These are phyloP conservation scores for Nicotiana paniculata DNA, from an alignment of 257 asterid genomes.

Conservation along the genomic window DNA sequence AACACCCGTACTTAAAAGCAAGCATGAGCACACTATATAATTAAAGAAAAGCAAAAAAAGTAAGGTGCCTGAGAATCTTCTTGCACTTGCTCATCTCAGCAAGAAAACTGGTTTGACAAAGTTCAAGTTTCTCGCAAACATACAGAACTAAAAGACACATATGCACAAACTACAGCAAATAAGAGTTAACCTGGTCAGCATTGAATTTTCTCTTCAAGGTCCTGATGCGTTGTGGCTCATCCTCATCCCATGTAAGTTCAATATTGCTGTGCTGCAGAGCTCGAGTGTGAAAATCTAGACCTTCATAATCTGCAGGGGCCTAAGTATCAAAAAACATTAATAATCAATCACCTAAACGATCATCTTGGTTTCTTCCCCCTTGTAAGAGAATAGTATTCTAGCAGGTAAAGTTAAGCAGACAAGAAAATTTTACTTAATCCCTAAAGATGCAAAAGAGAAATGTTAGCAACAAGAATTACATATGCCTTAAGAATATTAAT, in stretches of 20 bases:
- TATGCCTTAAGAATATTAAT: background rate
- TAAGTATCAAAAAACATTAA: constrained; percentile 6
- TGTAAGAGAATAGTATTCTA: background rate
- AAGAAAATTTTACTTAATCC: background rate
- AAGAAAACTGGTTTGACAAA: background rate
- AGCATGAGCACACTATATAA: background rate
- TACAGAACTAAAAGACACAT: background rate
- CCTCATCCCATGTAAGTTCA: constrained; percentile 91
- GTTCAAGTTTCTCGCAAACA: background rate
- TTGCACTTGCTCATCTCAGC: background rate
- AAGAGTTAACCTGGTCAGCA: constrained; percentile 59
- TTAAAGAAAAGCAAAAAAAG: background rate
- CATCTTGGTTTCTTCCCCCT: background rate
- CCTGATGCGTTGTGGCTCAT: constrained; percentile 77
- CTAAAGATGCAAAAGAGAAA: background rate
- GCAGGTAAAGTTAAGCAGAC: background rate
- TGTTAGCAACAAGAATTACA: background rate
- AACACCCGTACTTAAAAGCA: background rate
- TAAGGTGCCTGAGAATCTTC: background rate
- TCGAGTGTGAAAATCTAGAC: constrained; percentile 72
- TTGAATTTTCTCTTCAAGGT: constrained; percentile 59
- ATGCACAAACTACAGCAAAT: background rate
- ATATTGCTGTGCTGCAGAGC: constrained; percentile 88
- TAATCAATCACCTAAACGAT: background rate
- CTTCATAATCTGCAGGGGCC: constrained; percentile 84